Conservation (phyloP, 2,329 filamentous ascomycete genomes). For the Sporothrix variecibatus region DNA sequence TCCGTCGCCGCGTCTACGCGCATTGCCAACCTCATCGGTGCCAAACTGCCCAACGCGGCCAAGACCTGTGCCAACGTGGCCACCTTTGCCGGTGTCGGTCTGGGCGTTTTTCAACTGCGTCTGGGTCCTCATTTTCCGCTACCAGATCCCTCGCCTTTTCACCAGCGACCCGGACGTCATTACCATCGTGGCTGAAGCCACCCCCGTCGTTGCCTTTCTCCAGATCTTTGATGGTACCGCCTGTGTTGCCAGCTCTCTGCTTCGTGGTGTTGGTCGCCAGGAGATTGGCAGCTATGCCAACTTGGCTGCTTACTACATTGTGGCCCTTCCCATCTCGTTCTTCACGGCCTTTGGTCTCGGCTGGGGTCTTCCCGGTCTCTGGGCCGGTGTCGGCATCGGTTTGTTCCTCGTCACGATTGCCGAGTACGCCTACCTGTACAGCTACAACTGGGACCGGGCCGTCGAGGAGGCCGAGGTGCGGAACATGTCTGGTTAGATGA, state of each 20-base stretch:
- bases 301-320: slow-evolving; percentile 79
- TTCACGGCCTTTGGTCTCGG: slow-evolving; percentile 72
- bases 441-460: slow-evolving; percentile 57
- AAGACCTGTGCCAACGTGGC: slow-evolving; percentile 77
- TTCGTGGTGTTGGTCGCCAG: slow-evolving; percentile 85
- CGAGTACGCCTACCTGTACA: slow-evolving; percentile 55
- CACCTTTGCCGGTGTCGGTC: slow-evolving; percentile 63
- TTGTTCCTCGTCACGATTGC: slow-evolving; percentile 60
- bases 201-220: slow-evolving; percentile 84
- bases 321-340: slow-evolving; percentile 84
- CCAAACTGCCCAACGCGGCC: slow-evolving; percentile 76
- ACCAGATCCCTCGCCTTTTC: slow-evolving; percentile 75
- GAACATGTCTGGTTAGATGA: slow-evolving; percentile 41
- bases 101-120: slow-evolving; percentile 79
- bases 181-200: slow-evolving; percentile 64
- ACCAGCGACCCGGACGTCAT: slow-evolving; percentile 73
- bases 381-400: slow-evolving; percentile 76
- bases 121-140: slow-evolving; percentile 67
- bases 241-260: slow-evolving; percentile 77
- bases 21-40: slow-evolving; percentile 89
- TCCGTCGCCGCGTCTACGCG: slow-evolving; percentile 86
- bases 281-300: slow-evolving; percentile 89
- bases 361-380: slow-evolving; percentile 79
- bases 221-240: slow-evolving; percentile 85
- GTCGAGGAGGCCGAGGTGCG: slow-evolving; percentile 55